Conservation (phyloP, 169 alveolate genomes). For the Plasmodium gaboni region DNA sequence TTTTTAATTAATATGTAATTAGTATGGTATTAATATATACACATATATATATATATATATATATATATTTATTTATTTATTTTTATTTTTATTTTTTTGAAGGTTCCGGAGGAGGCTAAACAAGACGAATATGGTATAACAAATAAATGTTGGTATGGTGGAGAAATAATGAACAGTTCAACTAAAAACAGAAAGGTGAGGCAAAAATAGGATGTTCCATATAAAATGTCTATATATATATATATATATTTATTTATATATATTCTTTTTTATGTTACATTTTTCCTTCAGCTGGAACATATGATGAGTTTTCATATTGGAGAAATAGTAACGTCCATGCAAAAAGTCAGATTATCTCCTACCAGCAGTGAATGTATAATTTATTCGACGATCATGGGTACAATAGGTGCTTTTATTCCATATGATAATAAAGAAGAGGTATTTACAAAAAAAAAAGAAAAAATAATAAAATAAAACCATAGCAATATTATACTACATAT, state of each 20-base stretch:
- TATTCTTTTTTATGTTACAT: not conserved
- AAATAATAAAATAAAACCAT: not conserved
- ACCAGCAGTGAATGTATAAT: constrained; percentile 93
- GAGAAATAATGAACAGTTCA: constrained; percentile 67
- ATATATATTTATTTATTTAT: not conserved
- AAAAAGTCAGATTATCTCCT: constrained; percentile 91
- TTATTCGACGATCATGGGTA: constrained; percentile 97
- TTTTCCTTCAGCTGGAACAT: constrained; percentile 90
- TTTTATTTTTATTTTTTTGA: not conserved
- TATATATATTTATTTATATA: not conserved
- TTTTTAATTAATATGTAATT: not conserved
- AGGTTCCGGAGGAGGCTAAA: constrained; percentile 77
- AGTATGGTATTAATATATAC: not conserved
- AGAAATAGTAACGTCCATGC: constrained; percentile 96
- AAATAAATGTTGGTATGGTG: constrained; percentile 78
- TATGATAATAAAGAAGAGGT: constrained; percentile 95
- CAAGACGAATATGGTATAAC: constrained; percentile 78
- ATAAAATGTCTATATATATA: not conserved
- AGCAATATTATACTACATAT: too few relatives aligned
- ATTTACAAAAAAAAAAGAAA: constrained; percentile 6
- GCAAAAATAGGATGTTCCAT: not conserved
- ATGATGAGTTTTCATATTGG: constrained; percentile 94
- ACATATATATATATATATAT: not conserved
- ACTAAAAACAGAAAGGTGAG: constrained; percentile 69
- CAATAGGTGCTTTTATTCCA: constrained; percentile 96